Evolutionary conservation across 169 alveolate species (phyloP).

Genomic region (Eimeria necatrix): DNA sequence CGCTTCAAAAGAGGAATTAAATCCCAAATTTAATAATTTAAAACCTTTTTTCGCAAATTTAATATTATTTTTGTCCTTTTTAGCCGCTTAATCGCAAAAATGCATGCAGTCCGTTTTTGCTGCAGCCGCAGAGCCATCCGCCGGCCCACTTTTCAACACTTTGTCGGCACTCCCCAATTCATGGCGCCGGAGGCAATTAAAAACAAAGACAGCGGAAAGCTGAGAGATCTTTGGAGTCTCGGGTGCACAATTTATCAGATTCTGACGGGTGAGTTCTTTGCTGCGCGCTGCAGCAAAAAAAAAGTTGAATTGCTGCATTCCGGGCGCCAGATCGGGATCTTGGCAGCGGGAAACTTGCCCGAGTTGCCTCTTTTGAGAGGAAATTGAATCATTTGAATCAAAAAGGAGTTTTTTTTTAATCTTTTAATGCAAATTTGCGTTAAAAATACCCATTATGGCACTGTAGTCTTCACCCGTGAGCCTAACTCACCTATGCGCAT

Average conservation of each 20-base stretch:
- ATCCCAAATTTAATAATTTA: no score
- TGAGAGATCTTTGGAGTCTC: conserved; percentile 94
- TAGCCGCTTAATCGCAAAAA: no score
- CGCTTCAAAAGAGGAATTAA: no score
- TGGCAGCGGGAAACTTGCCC: no score
- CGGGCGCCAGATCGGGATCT: not conserved
- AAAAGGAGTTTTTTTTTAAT: no score
- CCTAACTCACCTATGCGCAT: not conserved
- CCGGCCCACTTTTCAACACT: conserved; percentile 87
- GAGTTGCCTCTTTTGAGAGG: no score
- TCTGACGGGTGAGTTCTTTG: conserved; percentile 88
- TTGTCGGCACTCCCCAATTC: conserved; percentile 96
- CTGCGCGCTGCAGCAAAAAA: not conserved
- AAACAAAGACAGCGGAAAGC: conserved; percentile 90
- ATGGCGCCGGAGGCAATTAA: conserved; percentile 96
- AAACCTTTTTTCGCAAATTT: no score
- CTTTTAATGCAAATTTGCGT: no score
- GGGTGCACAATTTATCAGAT: conserved; percentile 95
- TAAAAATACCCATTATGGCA: no score
- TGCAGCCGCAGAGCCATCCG: conserved; percentile 20
- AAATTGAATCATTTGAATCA: no score
- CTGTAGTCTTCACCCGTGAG: not conserved
- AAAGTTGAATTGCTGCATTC: not conserved
- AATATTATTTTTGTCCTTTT: no score
- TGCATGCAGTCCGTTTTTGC: no score